Percentiles rank a stretch among this genome's conserved stretches.
Conservation (phyloP, 2,329 filamentous ascomycete genomes). For the Aspergillus viridinutans region DNA sequence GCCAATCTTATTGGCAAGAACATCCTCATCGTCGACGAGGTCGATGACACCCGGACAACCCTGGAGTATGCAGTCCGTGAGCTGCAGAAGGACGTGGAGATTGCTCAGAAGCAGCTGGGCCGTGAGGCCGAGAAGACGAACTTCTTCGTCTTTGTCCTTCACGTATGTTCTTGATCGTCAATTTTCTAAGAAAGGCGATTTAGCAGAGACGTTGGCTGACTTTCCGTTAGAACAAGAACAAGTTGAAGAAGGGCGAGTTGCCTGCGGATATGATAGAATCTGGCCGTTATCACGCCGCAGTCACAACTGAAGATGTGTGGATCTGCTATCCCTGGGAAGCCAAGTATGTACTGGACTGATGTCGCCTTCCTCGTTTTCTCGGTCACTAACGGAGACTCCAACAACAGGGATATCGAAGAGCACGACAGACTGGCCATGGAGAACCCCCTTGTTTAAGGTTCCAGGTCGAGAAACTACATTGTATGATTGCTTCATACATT, state of each 20-base stretch:
- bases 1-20: constrained; percentile 85
- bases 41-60: constrained; percentile 91
- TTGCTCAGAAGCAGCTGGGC: constrained; percentile 69
- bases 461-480: not conserved
- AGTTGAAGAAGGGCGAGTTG: constrained; percentile 84
- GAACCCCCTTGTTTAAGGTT: constrained; percentile 28
- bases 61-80: constrained; percentile 91
- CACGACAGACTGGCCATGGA: constrained; percentile 69
- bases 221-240: constrained; percentile 79
- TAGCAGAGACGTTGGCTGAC: constrained; percentile 5
- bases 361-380: not conserved
- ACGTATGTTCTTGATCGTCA: constrained; percentile 55
- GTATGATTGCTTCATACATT: not conserved
- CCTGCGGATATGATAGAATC: constrained; percentile 71
- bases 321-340: constrained; percentile 99
- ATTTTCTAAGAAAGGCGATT: not conserved
- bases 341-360: constrained; percentile 46
- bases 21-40: constrained; percentile 89
- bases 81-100: constrained; percentile 88
- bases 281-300: constrained; percentile 75
- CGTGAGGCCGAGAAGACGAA: constrained; percentile 68
- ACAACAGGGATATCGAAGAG: constrained; percentile 73
- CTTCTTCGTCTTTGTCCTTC: constrained; percentile 93
- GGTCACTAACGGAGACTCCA: constrained; percentile 17
- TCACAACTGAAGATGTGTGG: constrained; percentile 91